Base-by-base conservation (phyloP, 2,329 filamentous ascomycete genomes). In the Cladophialophora exuberans region DNA sequence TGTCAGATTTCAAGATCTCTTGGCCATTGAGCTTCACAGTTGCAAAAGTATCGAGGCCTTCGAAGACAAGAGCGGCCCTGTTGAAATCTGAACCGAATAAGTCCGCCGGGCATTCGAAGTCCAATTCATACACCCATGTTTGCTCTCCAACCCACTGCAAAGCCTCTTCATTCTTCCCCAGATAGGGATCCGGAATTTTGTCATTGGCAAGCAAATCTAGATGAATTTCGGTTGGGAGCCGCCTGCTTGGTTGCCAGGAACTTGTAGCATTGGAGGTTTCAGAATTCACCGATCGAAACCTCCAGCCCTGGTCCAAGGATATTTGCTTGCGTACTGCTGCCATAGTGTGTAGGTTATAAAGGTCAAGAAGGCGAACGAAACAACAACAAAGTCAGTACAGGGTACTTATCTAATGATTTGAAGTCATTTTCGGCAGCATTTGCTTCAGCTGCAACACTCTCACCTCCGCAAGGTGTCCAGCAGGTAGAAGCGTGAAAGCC, bases 31-130 rank as follows among this genome's bases (percentile, higher is more conserved):
- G 75, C 31, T 78, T 73, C 20, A 91, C 88, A 0, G 79, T 86
- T 1, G 88, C 88, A 71, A 88, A 90, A 0, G 89, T 93, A 68
- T 93, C 89, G 41, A 94, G 76, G 0, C 89, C 89, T 55, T 90
- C 86, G 66, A 93, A 91, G 0, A 81, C 85, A 26, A 93, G 70
- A 1, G 87, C 78, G 0, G 81, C 80, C 79, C 15, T 28, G 44
- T 71, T 67, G 11, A 64, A 60, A 17, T 33, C 6, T 3, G 31
- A 4, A 10, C 44, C 44, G 6, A 47, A 17, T 18, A 6, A 59
- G 44, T 11, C 60, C 47, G 11, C 81, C 2, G 79, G 74, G 6
- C 20, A 31, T 1, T 72, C 31, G 66, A 93, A 89, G 5, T 70
- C 77, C 4, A 83, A 87, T 61, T 74, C 79, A 73, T 91, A 91